Conservation (phyloP, 2,329 filamentous ascomycete species). For the Cadophora sp. region DNA sequence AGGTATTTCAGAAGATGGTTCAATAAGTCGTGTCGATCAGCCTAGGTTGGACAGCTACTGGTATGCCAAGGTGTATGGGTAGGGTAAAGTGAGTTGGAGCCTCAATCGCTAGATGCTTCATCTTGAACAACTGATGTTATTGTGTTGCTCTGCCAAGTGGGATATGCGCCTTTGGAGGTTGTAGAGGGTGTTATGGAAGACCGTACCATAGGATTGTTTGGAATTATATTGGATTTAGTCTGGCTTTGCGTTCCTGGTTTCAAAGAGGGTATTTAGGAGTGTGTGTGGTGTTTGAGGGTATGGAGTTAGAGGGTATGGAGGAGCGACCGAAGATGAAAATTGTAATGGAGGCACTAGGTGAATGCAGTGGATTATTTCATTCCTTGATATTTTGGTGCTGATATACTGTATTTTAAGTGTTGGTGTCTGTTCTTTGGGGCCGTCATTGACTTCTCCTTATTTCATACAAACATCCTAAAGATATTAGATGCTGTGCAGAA, state of each 20-base stretch:
- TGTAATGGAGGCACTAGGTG: no score
- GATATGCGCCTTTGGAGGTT: background rate
- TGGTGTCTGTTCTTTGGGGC: no score
- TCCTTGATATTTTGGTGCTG: no score
- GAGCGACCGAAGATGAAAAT: no score
- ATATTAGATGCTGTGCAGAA: no score
- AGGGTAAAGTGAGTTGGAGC: background rate
- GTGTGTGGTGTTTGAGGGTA: background rate
- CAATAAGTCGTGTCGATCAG: background rate
- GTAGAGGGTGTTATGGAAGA: background rate
- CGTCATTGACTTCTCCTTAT: no score
- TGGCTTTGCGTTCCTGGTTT: background rate
- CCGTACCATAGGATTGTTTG: background rate
- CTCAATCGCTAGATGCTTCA: slow-evolving; percentile 7
- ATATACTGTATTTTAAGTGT: no score
- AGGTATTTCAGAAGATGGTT: background rate
- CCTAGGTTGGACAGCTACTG: background rate
- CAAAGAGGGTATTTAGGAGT: background rate
- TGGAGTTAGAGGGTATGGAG: background rate
- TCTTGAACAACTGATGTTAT: background rate
- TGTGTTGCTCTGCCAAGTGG: background rate
- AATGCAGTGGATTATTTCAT: background rate
- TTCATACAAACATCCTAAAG: no score
- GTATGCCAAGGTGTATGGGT: background rate
- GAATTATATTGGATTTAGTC: background rate